Base-by-base conservation (phyloP, 2,329 filamentous ascomycete species). In the Pseudogymnoascus sp. region DNA sequence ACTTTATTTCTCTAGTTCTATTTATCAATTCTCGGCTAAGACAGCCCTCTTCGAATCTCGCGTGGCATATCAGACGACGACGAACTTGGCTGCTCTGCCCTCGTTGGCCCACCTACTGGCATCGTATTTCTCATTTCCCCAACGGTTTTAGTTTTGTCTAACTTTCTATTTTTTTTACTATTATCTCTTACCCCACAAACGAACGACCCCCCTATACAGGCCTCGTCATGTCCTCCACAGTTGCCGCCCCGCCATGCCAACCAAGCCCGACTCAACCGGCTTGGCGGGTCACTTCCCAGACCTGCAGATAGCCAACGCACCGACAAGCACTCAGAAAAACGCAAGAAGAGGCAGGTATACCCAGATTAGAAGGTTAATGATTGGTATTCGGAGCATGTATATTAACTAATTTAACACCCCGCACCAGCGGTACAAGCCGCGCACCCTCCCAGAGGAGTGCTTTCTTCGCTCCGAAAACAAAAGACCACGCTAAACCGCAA, bases 251-350 rank as follows among this genome's bases (percentile, higher is more conserved):
- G n/a, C 47, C 23, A 53, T 4, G 47, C 10, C 14, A 16, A 31
- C 25, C 47, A 53, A 53, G 47, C 47, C 47, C 47, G 47, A 53
- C 47, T 16, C 47, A 53, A 53, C 47, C 47, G 47, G 23, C 23
- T 31, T 53, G 18, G 42, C 47, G 21, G 3, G 47, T 53, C 47
- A 8, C 12, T 5, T 28, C 47, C 47, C 8, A 53, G 5, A 25
- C 42, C 21, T 7, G 42, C 12, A 25, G 18, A 25, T 4, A 23
- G 18, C 10, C 10, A 47, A 23, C 21, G 21, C 21, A 47, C 42
- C 21, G 21, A 7, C 42, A 7, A 14, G 21, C 42, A 47, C 10
- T 11, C 42, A 47, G 4, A 4, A 47, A 47, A 4, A 12, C 42
- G 33, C 42, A 47, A 23, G 33, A 35, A 35, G 33, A 5, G n/a